Evolutionary conservation across 2,329 filamentous ascomycete species (phyloP), one percentile per base, ranked within the genome.

Genomic region (Exophiala lecanii-corni): DNA sequence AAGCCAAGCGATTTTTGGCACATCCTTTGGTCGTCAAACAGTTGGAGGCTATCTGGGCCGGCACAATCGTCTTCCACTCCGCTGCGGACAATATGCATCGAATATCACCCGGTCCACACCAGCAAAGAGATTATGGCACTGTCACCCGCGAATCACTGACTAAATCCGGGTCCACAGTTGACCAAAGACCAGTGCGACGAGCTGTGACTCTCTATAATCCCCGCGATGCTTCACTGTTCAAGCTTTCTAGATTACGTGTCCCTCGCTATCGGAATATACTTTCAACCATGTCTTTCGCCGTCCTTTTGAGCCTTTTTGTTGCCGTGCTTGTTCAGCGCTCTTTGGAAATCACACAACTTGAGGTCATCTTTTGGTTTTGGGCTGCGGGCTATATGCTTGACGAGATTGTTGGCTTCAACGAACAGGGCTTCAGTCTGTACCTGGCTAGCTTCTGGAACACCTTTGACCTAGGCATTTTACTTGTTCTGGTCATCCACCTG

Each of bases 401-500:
- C 58, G 91, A 96, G 65, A 77, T 97, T 16, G 89, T 96, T 13
- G 89, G 89, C 9, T 96, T 96, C 72, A 95, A 89, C 54, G 91
- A 97, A 63, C 89, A 96, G 65, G 91, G 91, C 2, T 96, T 96
- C 62, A 89, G 89, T 26, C 77, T 97, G 20, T 97, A 96, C 66
- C 87, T 96, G 58, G 91, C 96, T 81, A 94, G 88, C 62, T 92
- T 96, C 63, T 96, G 91, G 91, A 96, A 96, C 63, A 80, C 89
- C 26, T 95, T 96, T 63, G 91, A 96, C 60, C 71, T 96, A 26
- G 89, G 89, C 6, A 96, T 96, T 40, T 69, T 96, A 39, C 68
- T 94, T 17, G 71, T 96, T 48, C 79, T 96, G 55, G 81, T 94
- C 57, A 77, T 86, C 42, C 96, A 96, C 69, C 94, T 95, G 62